Evolutionary conservation across 2,329 filamentous ascomycete species (phyloP).

Genomic region (Rutstroemia sp.): DNA sequence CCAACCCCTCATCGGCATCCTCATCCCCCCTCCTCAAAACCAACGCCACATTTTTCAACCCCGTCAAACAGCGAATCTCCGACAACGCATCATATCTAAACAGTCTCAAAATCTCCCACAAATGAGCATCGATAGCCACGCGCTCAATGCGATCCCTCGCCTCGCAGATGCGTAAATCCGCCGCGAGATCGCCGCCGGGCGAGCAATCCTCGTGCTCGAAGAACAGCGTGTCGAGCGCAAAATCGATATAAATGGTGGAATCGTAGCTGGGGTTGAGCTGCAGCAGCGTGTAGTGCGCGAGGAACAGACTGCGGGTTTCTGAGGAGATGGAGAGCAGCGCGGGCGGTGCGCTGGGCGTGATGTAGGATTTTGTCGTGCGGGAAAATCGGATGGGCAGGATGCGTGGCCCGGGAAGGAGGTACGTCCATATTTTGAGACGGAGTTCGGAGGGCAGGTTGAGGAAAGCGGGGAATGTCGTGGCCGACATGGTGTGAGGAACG

Average conservation of each 20-base stretch:
- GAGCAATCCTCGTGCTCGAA: constrained; percentile 14
- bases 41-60: constrained; percentile 7
- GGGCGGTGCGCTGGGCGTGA: neutral
- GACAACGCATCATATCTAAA: constrained; percentile 9
- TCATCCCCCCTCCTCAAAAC: constrained; percentile 1
- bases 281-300: constrained; percentile 7
- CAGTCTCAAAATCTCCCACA: constrained; percentile 12
- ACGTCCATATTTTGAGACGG: constrained; percentile 9
- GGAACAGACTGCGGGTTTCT: constrained; percentile 11
- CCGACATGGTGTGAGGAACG: neutral
- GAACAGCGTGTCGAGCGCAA: constrained; percentile 11
- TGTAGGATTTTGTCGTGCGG: constrained; percentile 4
- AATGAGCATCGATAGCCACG: constrained; percentile 10
- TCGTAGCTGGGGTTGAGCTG: constrained; percentile 3
- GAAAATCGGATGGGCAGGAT: constrained; percentile 6
- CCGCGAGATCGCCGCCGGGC: constrained; percentile 8
- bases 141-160: constrained; percentile 5
- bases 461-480: neutral
- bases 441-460: constrained; percentile 8
- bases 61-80: constrained; percentile 7
- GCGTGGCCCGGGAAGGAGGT: constrained; percentile 4
- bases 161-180: constrained; percentile 5
- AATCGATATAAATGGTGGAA: constrained; percentile 13
- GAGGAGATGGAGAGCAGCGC: constrained; percentile 8
- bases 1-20: neutral